phyloP scores from a whole-genome alignment of 2,329 filamentous ascomycete species.

The Ophiostoma novo-ulmi region DNA sequence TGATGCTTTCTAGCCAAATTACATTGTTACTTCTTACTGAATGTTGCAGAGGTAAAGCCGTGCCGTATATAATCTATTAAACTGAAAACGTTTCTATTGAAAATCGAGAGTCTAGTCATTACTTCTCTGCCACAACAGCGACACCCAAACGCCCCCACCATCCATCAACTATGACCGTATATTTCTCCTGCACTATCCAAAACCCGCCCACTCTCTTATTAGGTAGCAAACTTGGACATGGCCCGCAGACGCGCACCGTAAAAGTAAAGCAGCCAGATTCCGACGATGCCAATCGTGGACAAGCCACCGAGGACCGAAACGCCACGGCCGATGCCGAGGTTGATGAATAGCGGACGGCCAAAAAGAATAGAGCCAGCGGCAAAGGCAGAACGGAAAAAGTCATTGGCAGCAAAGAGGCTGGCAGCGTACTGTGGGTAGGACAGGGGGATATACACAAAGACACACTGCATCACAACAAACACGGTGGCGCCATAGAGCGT shows the following conservation, averaged over 20 bases:
- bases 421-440: conserved; percentile 54
- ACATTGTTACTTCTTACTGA: background rate
- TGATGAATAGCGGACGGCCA: conserved; percentile 53
- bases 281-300: conserved; percentile 50
- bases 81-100: background rate
- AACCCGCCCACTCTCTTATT: background rate
- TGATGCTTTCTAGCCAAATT: background rate
- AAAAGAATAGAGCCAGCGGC: conserved; percentile 58
- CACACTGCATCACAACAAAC: conserved; percentile 55
- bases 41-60: background rate
- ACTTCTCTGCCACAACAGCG: background rate
- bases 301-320: conserved; percentile 53
- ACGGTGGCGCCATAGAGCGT: conserved; percentile 48
- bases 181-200: background rate
- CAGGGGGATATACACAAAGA: conserved; percentile 56
- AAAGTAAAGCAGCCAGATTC: conserved; percentile 56
- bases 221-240: conserved; percentile 51
- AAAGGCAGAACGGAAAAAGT: conserved; percentile 53
- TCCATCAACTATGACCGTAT: background rate
- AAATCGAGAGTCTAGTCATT: background rate
- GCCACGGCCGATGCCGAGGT: conserved; percentile 55
- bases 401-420: conserved; percentile 56
- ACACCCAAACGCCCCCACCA: background rate
- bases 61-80: background rate
- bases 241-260: conserved; percentile 51